Conservation (phyloP, 148 eudicot species). For the Polygonum maritimum region DNA sequence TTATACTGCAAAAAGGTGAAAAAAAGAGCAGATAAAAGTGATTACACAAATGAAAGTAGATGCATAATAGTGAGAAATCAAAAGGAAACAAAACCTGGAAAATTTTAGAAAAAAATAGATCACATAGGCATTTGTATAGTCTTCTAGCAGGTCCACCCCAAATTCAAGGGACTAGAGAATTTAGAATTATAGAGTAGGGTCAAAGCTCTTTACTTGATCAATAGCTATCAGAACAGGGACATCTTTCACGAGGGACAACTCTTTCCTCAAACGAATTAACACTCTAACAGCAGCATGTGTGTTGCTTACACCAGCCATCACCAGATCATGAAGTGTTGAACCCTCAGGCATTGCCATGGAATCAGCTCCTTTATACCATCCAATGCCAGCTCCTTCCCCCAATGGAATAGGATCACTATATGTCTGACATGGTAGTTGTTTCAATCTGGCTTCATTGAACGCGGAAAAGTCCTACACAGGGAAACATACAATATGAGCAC, state of each 20-base stretch:
- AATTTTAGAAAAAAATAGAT: not conserved
- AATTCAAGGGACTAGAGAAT: not conserved
- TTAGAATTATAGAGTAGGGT: not conserved
- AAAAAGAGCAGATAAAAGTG: not conserved
- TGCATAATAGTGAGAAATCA: not conserved
- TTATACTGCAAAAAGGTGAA: constrained; percentile 45
- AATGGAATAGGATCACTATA: constrained; percentile 65
- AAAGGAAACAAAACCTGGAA: not conserved
- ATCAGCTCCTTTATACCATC: constrained; percentile 72
- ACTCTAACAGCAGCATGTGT: constrained; percentile 92
- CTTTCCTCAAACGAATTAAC: constrained; percentile 76
- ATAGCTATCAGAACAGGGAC: constrained; percentile 78
- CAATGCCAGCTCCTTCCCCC: constrained; percentile 91
- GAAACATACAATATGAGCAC: not conserved
- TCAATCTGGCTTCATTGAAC: constrained; percentile 51
- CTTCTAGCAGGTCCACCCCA: not conserved
- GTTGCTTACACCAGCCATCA: constrained; percentile 58
- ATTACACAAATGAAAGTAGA: not conserved
- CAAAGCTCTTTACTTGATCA: constrained; percentile 57
- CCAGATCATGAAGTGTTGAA: constrained; percentile 62
- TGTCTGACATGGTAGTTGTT: constrained; percentile 56
- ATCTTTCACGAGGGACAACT: constrained; percentile 68
- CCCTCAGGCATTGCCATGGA: constrained; percentile 62
- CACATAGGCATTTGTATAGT: not conserved
- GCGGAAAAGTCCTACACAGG: constrained; percentile 57